These are phyloP conservation scores for Apophysomyces elegans DNA, from an alignment of 371 early-diverging fungal species.

Conservation along the genomic window DNA sequence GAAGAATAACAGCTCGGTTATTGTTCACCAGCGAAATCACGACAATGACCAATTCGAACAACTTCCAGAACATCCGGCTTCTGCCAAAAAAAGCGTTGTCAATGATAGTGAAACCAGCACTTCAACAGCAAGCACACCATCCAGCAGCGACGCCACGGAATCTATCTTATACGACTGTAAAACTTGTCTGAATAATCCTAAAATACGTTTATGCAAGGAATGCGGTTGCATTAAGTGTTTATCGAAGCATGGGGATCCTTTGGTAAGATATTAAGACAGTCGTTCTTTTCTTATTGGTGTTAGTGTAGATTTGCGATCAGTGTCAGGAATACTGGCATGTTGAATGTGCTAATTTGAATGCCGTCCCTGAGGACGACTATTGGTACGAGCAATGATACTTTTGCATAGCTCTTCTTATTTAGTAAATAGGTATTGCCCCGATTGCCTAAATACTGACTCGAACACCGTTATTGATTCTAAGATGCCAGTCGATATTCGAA, in stretches of 20 bases:
- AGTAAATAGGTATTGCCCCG: constrained; percentile 51
- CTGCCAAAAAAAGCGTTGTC: neutral
- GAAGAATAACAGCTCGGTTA: constrained; percentile 23
- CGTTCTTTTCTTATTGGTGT: neutral
- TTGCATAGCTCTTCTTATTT: neutral
- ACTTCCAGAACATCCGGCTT: neutral
- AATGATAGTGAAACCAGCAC: neutral
- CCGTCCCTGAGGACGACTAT: constrained; percentile 52
- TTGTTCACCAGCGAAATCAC: constrained; percentile 22
- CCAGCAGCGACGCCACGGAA: neutral
- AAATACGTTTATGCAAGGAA: constrained; percentile 39
- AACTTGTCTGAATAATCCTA: constrained; percentile 55
- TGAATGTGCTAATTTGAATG: constrained; percentile 45
- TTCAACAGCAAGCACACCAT: neutral
- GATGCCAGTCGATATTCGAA: constrained; percentile 36
- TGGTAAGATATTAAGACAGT: constrained; percentile 28
- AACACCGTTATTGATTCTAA: constrained; percentile 42
- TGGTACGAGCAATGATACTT: constrained; percentile 23
- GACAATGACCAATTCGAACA: neutral
- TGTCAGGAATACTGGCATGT: constrained; percentile 62
- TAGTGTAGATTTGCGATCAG: constrained; percentile 57
- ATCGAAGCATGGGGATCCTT: constrained; percentile 56
- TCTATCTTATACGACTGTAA: constrained; percentile 11
- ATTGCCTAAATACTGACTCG: constrained; percentile 51
- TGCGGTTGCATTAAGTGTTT: constrained; percentile 62